Evolutionary conservation across 768 basidiomycete species (phyloP).

Genomic region (Termitomyces eurrhizus): DNA sequence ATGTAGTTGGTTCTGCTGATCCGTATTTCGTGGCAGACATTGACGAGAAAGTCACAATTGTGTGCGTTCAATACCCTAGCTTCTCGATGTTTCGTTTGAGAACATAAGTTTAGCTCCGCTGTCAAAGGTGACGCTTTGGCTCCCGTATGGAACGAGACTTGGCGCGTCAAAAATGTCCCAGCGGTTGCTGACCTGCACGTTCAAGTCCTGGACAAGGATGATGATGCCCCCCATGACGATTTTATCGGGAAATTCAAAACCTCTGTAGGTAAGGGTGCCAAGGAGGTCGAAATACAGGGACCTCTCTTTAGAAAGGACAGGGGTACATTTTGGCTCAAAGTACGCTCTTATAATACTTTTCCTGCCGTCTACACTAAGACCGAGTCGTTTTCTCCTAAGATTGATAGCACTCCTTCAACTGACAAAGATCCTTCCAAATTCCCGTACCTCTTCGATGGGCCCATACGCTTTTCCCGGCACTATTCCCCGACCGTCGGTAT

Average conservation of each 20-base stretch:
- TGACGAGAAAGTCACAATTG: constrained; percentile 59
- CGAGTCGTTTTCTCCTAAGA: constrained; percentile 30
- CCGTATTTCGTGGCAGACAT: constrained; percentile 71
- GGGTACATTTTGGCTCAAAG: constrained; percentile 72
- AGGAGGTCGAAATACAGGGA: constrained; percentile 61
- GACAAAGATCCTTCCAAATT: constrained; percentile 32
- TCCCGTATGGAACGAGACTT: constrained; percentile 76
- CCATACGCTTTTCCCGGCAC: constrained; percentile 67
- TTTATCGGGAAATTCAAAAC: constrained; percentile 62
- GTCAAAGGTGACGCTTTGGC: constrained; percentile 51
- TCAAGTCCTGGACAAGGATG: constrained; percentile 69
- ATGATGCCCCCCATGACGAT: constrained; percentile 52
- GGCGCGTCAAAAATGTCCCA: constrained; percentile 74
- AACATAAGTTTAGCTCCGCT: constrained; percentile 46
- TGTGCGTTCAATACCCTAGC: constrained; percentile 38
- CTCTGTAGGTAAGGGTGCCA: constrained; percentile 49
- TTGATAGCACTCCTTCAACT: constrained; percentile 46
- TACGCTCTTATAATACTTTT: constrained; percentile 21
- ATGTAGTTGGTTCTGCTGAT: constrained; percentile 59
- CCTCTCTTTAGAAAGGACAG: constrained; percentile 42
- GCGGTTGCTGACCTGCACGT: constrained; percentile 53
- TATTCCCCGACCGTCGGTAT: constrained; percentile 66
- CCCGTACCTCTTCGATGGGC: constrained; percentile 71
- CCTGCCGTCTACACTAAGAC: background rate
- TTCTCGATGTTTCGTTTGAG: background rate